These are phyloP conservation scores for Chaetomium tenue DNA, from an alignment of 495 filamentous ascomycete genomes.

Conservation along the genomic window DNA sequence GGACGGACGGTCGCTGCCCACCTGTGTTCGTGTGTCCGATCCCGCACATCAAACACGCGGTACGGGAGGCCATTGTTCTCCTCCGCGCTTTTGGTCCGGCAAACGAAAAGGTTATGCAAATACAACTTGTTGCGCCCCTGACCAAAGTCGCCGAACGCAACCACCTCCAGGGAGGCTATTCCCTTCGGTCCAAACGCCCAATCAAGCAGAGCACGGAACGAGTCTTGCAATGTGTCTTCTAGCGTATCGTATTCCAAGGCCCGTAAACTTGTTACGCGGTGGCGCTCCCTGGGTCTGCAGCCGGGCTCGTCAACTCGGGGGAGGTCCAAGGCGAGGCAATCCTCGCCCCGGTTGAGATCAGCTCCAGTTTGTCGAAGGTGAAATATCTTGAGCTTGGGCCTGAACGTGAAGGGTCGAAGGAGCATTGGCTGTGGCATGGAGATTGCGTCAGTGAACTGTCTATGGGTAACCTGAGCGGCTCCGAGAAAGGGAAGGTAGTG, in stretches of 20 bases:
- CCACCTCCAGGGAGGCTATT: conserved; percentile 1
- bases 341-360: background rate
- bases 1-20: background rate
- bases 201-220: background rate
- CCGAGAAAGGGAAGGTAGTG: background rate
- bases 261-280: background rate
- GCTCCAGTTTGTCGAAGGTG: background rate
- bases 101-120: conserved; percentile 2
- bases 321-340: background rate
- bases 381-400: background rate
- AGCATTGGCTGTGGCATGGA: background rate
- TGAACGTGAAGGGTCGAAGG: background rate
- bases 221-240: background rate
- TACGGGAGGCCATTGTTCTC: background rate
- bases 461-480: background rate
- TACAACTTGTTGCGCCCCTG: background rate
- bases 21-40: background rate
- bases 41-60: background rate
- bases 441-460: background rate
- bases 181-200: conserved; percentile 10
- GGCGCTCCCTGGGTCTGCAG: background rate
- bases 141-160: conserved; percentile 12
- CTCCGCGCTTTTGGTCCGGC: too few relatives aligned
- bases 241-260: background rate
- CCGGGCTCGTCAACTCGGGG: background rate